Percentiles rank a stretch among this genome's conserved stretches.
Conservation (phyloP, 75 land plant species). For the Cunninghamia lanceolata region DNA sequence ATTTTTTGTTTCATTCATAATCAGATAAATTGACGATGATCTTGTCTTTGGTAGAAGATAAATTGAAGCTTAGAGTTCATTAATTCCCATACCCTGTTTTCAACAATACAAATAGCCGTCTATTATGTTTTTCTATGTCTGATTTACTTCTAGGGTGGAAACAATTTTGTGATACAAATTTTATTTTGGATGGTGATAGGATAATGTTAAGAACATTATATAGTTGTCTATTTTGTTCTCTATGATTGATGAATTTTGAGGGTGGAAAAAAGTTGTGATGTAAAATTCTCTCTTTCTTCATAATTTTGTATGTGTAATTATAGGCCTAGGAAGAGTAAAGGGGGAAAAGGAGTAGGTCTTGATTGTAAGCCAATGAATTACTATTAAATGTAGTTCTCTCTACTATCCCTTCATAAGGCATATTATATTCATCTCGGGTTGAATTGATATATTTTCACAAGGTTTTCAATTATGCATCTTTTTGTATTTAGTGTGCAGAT, state of each 20-base stretch:
- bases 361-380: background rate
- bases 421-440: no score
- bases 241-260: background rate
- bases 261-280: background rate
- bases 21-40: background rate
- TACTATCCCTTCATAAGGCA: background rate
- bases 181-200: background rate
- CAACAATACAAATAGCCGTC: background rate
- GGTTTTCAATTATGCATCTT: background rate
- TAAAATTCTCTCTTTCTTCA: background rate
- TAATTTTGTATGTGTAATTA: background rate
- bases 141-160: background rate
- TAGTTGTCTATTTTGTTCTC: background rate
- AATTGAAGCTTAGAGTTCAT: background rate
- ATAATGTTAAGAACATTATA: background rate
- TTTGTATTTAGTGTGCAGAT: constrained; percentile 8
- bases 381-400: background rate
- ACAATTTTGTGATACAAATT: background rate
- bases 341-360: background rate
- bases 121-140: background rate
- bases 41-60: background rate
- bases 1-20: background rate
- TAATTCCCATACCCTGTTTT: background rate
- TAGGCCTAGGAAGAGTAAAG: background rate
- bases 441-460: background rate